A percentile compares a stretch with the other conserved stretches of the same genome.
phyloP scores from a whole-genome alignment of 2,329 filamentous ascomycete genomes.

The Fusarium aywerte region DNA sequence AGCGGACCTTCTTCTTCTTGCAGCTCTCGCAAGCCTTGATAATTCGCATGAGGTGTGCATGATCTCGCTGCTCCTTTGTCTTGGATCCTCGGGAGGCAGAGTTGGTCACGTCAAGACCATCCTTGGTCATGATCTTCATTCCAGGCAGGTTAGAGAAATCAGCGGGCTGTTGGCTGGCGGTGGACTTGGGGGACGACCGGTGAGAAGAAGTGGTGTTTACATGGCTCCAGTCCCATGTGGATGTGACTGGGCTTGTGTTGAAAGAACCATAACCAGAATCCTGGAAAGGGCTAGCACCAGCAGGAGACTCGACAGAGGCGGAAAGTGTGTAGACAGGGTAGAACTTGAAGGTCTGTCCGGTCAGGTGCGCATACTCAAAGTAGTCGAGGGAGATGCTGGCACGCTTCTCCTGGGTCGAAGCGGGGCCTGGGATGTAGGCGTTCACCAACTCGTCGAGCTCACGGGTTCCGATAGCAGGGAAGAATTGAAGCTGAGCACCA shows the following conservation, averaged over 20 bases:
- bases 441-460: conserved; percentile 71
- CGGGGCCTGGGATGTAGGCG: conserved; percentile 65
- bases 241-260: conserved; percentile 61
- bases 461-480: conserved; percentile 70
- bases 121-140: conserved; percentile 74
- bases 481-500: conserved; percentile 70
- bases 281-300: conserved; percentile 54
- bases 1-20: conserved; percentile 71
- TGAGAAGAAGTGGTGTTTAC: conserved; percentile 49
- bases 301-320: conserved; percentile 56
- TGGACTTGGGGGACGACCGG: conserved; percentile 44
- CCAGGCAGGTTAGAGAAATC: conserved; percentile 68
- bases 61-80: conserved; percentile 74
- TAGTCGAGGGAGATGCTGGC: conserved; percentile 69
- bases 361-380: conserved; percentile 63
- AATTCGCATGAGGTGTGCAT: conserved; percentile 73
- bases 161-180: conserved; percentile 47
- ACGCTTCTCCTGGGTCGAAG: conserved; percentile 68
- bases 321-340: conserved; percentile 61
- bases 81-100: conserved; percentile 70
- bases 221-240: conserved; percentile 60
- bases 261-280: conserved; percentile 61
- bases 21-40: conserved; percentile 74
- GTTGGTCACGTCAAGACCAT: conserved; percentile 71
- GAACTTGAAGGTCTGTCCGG: conserved; percentile 70